These are phyloP conservation scores for Rhizopogon salebrosus DNA, from an alignment of 768 basidiomycete genomes.

Conservation along the genomic window DNA sequence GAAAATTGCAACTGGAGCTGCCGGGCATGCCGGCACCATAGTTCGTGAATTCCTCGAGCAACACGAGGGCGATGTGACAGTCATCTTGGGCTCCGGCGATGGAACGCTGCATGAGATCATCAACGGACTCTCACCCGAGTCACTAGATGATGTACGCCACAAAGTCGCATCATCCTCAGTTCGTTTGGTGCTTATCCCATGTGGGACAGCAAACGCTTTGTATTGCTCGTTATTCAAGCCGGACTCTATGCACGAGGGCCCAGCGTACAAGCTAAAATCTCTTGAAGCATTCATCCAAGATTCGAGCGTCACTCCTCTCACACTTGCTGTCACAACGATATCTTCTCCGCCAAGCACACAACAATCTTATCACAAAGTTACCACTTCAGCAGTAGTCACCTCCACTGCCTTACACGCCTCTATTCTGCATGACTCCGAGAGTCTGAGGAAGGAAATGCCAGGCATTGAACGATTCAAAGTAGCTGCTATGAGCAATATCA, in stretches of 20 bases:
- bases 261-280: conserved; percentile 48
- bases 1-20: conserved; percentile 45
- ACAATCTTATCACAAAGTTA: conserved; percentile 15
- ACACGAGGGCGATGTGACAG: conserved; percentile 29
- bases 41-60: conserved; percentile 36
- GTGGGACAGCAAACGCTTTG: conserved; percentile 92
- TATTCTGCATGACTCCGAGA: conserved; percentile 80
- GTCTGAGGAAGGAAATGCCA: conserved; percentile 61
- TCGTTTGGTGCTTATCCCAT: conserved; percentile 55
- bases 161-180: conserved; percentile 20
- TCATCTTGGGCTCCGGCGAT: conserved; percentile 80
- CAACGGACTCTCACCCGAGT: conserved; percentile 43
- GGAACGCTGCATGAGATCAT: conserved; percentile 90
- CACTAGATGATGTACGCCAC: conserved; percentile 15
- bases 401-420: conserved; percentile 84
- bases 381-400: conserved; percentile 74
- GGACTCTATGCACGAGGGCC: conserved; percentile 14
- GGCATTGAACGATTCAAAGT: conserved; percentile 83
- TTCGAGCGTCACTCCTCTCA: conserved; percentile 36
- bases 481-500: conserved; percentile 73
- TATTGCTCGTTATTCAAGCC: conserved; percentile 74
- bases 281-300: conserved; percentile 45
- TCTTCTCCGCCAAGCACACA: conserved; percentile 24
- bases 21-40: conserved; percentile 50
- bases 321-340: conserved; percentile 50